Conservation (phyloP, 208 protist species). For the Leishmania lainsoni region DNA sequence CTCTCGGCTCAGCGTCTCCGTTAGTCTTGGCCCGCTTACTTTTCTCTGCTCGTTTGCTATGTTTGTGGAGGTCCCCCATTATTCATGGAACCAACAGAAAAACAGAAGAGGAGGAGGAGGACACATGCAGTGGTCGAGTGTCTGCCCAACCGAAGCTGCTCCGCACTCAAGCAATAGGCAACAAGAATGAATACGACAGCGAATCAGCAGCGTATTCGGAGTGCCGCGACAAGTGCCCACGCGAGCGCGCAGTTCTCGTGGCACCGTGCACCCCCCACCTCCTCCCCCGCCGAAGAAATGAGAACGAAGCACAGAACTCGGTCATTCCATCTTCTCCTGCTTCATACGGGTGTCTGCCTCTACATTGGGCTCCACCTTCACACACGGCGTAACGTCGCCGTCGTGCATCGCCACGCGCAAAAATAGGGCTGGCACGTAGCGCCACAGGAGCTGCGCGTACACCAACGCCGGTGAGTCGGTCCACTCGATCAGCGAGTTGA, state of each 20-base stretch:
- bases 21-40: not conserved
- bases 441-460: constrained; percentile 82
- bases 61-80: not conserved
- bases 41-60: too few relatives aligned
- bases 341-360: not conserved
- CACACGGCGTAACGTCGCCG: not conserved
- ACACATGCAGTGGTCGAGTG: not conserved
- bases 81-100: not conserved
- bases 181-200: not conserved
- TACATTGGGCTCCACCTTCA: constrained; percentile 6
- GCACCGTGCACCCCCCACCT: not conserved
- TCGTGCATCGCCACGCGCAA: constrained; percentile 27
- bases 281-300: not conserved
- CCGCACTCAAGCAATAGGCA: not conserved
- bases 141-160: not conserved
- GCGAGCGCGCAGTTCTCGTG: too few relatives aligned
- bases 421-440: constrained; percentile 60
- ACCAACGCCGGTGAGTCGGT: constrained; percentile 53
- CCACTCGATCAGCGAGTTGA: constrained; percentile 74
- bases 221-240: not conserved
- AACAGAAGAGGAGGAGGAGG: not conserved
- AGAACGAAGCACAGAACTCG: too few relatives aligned
- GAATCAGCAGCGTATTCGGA: not conserved
- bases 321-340: constrained; percentile 4
- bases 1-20: not conserved